Evolutionary conservation across 2,329 filamentous ascomycete species (phyloP).

Genomic region (Exophiala calicioides): DNA sequence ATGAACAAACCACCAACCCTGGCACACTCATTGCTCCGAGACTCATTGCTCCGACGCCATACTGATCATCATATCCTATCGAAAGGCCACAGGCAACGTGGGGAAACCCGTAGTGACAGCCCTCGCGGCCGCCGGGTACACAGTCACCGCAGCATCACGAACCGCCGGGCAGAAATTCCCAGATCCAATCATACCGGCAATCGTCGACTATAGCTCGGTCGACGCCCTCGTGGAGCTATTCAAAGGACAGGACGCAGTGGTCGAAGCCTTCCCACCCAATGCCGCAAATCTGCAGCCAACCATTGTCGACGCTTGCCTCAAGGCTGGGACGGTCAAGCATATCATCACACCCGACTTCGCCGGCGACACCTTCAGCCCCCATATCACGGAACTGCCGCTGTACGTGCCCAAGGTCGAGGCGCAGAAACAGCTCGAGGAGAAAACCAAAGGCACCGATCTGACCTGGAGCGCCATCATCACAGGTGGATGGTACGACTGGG

Average conservation of each 20-base stretch:
- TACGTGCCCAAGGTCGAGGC: slow-evolving; percentile 17
- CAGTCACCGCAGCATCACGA: slow-evolving; percentile 32
- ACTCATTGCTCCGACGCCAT: too few relatives aligned
- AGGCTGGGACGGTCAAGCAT: slow-evolving; percentile 12
- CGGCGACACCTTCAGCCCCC: slow-evolving; percentile 15
- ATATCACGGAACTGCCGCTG: slow-evolving; percentile 14
- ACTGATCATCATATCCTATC: neutral
- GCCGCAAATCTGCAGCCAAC: slow-evolving; percentile 5
- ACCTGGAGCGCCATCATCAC: slow-evolving; percentile 18
- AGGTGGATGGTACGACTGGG: slow-evolving; percentile 20
- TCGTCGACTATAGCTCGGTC: slow-evolving; percentile 32
- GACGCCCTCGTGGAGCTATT: slow-evolving; percentile 31
- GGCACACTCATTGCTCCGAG: too few relatives aligned
- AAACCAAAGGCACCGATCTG: slow-evolving; percentile 5
- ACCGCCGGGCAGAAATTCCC: slow-evolving; percentile 27
- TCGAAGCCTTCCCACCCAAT: slow-evolving; percentile 24
- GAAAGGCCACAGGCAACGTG: slow-evolving; percentile 17
- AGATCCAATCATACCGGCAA: slow-evolving; percentile 25
- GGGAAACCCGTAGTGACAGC: slow-evolving; percentile 14
- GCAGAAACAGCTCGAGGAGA: slow-evolving; percentile 17
- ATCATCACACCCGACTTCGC: slow-evolving; percentile 21
- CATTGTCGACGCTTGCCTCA: slow-evolving; percentile 12
- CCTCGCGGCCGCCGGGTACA: slow-evolving; percentile 24
- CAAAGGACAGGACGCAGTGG: slow-evolving; percentile 35
- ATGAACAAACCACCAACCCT: neutral